Percentiles rank a stretch among this genome's conserved stretches.
phyloP scores from a whole-genome alignment of 345 rosid species.

The Brassica juncea region DNA sequence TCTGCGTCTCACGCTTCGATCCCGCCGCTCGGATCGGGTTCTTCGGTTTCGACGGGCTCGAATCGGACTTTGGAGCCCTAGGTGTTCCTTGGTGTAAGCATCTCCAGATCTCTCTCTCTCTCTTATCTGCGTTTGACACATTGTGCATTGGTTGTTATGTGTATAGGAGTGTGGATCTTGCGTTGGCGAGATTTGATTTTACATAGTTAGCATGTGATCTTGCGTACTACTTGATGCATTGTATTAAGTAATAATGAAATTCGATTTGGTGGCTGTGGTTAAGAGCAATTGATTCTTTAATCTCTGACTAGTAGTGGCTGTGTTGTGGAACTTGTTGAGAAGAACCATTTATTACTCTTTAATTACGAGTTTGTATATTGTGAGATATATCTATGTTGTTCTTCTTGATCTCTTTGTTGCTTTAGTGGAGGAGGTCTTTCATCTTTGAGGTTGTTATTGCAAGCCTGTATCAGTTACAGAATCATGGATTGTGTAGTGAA shows the following conservation, averaged over 20 bases:
- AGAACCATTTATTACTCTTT: background rate
- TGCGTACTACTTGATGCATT: background rate
- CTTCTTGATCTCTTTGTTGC: background rate
- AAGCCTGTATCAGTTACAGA: background rate
- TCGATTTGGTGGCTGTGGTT: slow-evolving; percentile 9
- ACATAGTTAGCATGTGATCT: background rate
- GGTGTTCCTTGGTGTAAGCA: slow-evolving; percentile 99
- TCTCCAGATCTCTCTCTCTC: slow-evolving; percentile 19
- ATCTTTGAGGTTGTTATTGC: background rate
- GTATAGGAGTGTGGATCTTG: background rate
- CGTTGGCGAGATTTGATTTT: slow-evolving; percentile 21
- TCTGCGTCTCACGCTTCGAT: slow-evolving; percentile 73
- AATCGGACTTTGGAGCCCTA: slow-evolving; percentile 87
- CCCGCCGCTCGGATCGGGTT: slow-evolving; percentile 69
- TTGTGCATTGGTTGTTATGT: background rate
- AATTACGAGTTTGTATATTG: background rate
- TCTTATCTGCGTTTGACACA: background rate
- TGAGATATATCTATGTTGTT: slow-evolving; percentile 2
- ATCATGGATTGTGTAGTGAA: background rate
- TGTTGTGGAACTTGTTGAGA: background rate
- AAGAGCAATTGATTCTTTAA: background rate
- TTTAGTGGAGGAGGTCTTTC: background rate
- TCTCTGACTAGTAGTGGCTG: slow-evolving; percentile 6
- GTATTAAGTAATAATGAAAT: background rate
- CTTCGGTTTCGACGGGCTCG: slow-evolving; percentile 75